phyloP scores from a whole-genome alignment of 2,329 filamentous ascomycete species.

The Aotearoamyces nothofagi region DNA sequence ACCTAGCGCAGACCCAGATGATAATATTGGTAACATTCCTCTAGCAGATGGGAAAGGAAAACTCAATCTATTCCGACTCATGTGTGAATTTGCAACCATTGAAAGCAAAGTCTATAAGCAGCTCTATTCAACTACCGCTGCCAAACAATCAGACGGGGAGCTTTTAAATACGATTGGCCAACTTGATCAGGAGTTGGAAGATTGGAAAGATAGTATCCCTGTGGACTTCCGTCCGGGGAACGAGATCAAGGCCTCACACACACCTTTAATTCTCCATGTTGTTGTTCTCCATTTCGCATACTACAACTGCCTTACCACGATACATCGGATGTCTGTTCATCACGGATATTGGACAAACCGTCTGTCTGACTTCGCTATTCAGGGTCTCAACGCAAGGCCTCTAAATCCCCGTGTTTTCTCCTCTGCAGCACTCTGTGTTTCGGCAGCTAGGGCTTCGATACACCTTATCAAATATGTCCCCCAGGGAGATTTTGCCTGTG shows the following conservation, averaged over 20 bases:
- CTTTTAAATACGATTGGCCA: constrained; percentile 91
- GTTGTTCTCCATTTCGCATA: constrained; percentile 93
- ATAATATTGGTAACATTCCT: constrained; percentile 91
- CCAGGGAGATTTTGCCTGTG: constrained; percentile 84
- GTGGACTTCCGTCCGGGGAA: constrained; percentile 94
- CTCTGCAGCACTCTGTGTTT: constrained; percentile 82
- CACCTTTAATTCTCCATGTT: constrained; percentile 84
- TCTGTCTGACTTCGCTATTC: constrained; percentile 86
- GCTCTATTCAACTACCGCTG: constrained; percentile 83
- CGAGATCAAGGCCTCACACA: constrained; percentile 86
- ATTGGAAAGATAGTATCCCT: constrained; percentile 93
- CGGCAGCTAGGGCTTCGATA: constrained; percentile 83
- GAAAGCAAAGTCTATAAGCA: constrained; percentile 89
- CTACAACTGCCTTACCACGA: constrained; percentile 94
- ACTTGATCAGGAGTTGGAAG: constrained; percentile 75
- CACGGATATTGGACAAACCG: constrained; percentile 97
- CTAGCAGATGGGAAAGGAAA: constrained; percentile 79
- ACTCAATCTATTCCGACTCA: constrained; percentile 85
- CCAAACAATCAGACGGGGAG: constrained; percentile 84
- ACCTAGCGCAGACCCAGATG: constrained; percentile 75
- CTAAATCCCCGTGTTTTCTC: constrained; percentile 91
- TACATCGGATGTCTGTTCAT: constrained; percentile 96
- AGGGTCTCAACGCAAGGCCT: constrained; percentile 79
- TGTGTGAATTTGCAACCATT: constrained; percentile 84
- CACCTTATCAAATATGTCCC: constrained; percentile 92